These are phyloP conservation scores for Penicillium sclerotiorum DNA, from an alignment of 2,329 filamentous ascomycete genomes.

Conservation along the genomic window DNA sequence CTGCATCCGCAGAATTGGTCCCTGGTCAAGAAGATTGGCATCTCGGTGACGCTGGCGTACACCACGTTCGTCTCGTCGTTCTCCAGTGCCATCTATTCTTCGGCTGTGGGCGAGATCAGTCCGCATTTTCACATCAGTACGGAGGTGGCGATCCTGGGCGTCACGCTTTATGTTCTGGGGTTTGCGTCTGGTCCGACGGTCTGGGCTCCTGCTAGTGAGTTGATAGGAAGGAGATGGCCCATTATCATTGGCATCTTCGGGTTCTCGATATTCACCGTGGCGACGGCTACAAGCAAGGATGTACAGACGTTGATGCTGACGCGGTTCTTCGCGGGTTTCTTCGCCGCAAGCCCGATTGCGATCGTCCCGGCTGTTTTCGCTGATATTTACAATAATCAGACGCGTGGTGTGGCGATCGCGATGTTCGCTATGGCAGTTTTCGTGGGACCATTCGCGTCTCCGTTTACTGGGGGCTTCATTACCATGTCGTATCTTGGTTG, in stretches of 20 bases:
- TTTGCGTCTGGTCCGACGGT: slow-evolving; percentile 64
- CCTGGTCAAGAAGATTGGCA: slow-evolving; percentile 40
- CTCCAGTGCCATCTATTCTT: slow-evolving; percentile 67
- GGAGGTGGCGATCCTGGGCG: slow-evolving; percentile 50
- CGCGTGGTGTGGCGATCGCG: slow-evolving; percentile 48
- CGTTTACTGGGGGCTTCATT: slow-evolving; percentile 57
- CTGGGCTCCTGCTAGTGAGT: slow-evolving; percentile 65
- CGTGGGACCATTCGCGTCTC: slow-evolving; percentile 53
- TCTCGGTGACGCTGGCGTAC: slow-evolving; percentile 39
- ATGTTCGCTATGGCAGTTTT: slow-evolving; percentile 56
- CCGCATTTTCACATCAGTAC: slow-evolving; percentile 49
- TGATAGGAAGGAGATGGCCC: slow-evolving; percentile 61
- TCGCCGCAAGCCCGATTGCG: slow-evolving; percentile 48
- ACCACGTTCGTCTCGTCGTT: slow-evolving; percentile 57
- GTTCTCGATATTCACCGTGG: slow-evolving; percentile 51
- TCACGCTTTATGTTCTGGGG: slow-evolving; percentile 54
- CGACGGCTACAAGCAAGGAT: slow-evolving; percentile 46
- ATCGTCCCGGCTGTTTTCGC: slow-evolving; percentile 50
- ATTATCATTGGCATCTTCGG: slow-evolving; percentile 47
- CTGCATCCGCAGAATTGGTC: slow-evolving; percentile 58
- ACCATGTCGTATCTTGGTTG: slow-evolving; percentile 52
- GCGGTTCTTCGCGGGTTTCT: slow-evolving; percentile 53
- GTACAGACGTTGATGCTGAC: slow-evolving; percentile 47
- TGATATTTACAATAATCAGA: slow-evolving; percentile 54
- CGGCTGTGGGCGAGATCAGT: slow-evolving; percentile 61